Percentiles rank a stretch among this genome's conserved stretches.
Conservation (phyloP, 345 rosid species). For the Brassica napus region DNA sequence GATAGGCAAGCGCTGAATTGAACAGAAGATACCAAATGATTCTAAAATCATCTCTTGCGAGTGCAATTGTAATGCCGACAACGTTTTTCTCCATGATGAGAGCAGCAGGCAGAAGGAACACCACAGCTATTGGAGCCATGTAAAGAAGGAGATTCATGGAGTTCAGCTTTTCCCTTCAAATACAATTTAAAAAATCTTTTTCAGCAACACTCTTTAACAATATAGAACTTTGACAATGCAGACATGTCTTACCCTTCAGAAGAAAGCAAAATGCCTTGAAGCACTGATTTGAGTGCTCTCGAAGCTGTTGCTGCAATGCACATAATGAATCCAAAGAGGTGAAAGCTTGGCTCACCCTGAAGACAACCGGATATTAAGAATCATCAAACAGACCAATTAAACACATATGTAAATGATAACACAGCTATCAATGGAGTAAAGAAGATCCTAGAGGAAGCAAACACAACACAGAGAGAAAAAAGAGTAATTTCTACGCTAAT, state of each 20-base stretch:
- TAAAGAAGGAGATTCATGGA: conserved; percentile 96
- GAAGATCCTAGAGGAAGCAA: neutral
- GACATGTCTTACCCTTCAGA: conserved; percentile 94
- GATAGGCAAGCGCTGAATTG: conserved; percentile 93
- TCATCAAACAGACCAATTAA: neutral
- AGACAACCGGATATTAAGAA: neutral
- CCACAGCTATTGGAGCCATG: conserved; percentile 99
- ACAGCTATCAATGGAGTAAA: no score
- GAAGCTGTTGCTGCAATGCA: conserved; percentile 95
- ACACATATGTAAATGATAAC: no score
- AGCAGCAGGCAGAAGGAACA: conserved; percentile 86
- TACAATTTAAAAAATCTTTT: neutral
- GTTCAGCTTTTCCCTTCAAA: conserved; percentile 89
- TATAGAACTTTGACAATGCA: no score
- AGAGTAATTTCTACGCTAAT: neutral
- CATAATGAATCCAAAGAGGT: conserved; percentile 92
- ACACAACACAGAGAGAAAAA: neutral
- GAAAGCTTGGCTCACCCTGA: conserved; percentile 98
- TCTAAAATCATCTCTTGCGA: conserved; percentile 85
- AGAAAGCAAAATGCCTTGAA: conserved; percentile 96
- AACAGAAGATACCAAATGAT: conserved; percentile 92
- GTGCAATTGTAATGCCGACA: conserved; percentile 91
- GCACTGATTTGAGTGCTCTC: conserved; percentile 94
- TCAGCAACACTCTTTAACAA: conserved; percentile 27
- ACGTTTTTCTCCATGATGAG: conserved; percentile 95